Evolutionary conservation across 2,329 filamentous ascomycete genomes (phyloP), one percentile per base, ranked within the genome.

Genomic region (Diaporthe sp.): DNA sequence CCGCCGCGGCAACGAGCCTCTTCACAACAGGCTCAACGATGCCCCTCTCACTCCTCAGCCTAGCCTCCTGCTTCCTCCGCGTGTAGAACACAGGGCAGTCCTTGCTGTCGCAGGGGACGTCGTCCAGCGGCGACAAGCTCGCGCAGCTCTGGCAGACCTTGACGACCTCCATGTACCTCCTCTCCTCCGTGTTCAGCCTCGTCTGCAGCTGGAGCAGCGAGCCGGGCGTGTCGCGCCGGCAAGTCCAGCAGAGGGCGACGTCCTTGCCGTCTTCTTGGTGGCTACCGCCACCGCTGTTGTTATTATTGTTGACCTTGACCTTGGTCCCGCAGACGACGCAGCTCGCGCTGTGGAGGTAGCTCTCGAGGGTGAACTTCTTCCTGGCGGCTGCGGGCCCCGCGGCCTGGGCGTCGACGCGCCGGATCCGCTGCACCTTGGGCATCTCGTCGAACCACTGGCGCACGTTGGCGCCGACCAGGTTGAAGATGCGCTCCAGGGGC

Each of bases 1-100:
- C 77, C 65, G 75, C 75, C 61, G 77, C 78, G 57, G 80, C 79
- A 19, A 83, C 81, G 37, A 87, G 79, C 77, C 79, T 76, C 76
- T 78, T 79, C 12, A 87, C 72, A 37, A 84, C 81, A 15, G 83
- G 83, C 77, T 82, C 83, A 13, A 83, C 77, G 22, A 83, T 80
- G 61, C 80, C 80, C 79, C 81, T 85, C 80, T 88, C 86, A 3
- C 82, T 82, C 49, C 83, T 81, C 61, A 87, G 82, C 79, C 84
- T 87, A 13, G 88, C 88, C 31, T 83, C 83, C 81, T 94, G 92
- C 82, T 92, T 93, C 72, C 91, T 89, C 19, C 95, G 85, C 44
- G 92, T 92, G 84, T 98, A 98, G 79, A 98, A 98, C 0, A 98
- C 95, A 0, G 96, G 94, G 82, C 97, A 99, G 84, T 98, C 96